Percentiles rank a stretch among this genome's conserved stretches.
Evolutionary conservation across 2,329 filamentous ascomycete species (phyloP).

Genomic region (Alternaria gansuensis): DNA sequence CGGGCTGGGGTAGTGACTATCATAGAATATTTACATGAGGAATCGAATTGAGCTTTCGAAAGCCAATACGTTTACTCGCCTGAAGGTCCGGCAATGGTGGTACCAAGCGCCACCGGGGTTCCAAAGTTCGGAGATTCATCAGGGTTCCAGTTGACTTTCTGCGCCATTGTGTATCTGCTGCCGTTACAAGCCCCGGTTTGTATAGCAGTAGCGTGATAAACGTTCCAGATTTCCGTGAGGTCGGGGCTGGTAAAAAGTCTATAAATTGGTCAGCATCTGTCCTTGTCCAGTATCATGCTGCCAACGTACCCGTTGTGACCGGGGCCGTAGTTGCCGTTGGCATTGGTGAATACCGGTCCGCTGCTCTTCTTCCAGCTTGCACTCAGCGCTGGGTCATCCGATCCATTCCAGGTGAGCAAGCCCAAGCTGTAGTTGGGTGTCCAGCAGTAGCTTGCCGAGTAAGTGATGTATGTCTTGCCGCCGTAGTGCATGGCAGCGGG

Average conservation of each 20-base stretch:
- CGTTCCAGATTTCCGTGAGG: conserved; percentile 63
- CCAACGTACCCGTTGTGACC: conserved; percentile 60
- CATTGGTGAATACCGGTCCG: conserved; percentile 62
- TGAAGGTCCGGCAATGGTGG: conserved; percentile 47
- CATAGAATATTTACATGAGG: background rate
- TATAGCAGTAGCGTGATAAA: conserved; percentile 64
- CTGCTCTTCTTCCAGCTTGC: conserved; percentile 62
- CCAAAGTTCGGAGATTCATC: conserved; percentile 65
- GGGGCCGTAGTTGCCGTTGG: conserved; percentile 66
- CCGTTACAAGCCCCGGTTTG: conserved; percentile 62
- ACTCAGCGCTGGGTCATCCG: conserved; percentile 56
- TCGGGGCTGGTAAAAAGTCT: conserved; percentile 68
- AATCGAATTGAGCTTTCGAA: background rate
- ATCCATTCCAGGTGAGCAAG: conserved; percentile 63
- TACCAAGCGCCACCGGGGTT: conserved; percentile 38
- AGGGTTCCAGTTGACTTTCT: conserved; percentile 60
- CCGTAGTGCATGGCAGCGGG: conserved; percentile 63
- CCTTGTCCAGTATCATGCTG: background rate
- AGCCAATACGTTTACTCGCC: conserved; percentile 37
- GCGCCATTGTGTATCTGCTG: conserved; percentile 63
- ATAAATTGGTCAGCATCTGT: background rate
- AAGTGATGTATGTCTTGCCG: conserved; percentile 63
- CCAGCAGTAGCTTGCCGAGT: conserved; percentile 67
- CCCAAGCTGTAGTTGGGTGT: conserved; percentile 64
- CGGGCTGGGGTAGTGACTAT: background rate